phyloP scores from a whole-genome alignment of 2,329 filamentous ascomycete genomes.

The Aspergillus fumigatiaffinis region DNA sequence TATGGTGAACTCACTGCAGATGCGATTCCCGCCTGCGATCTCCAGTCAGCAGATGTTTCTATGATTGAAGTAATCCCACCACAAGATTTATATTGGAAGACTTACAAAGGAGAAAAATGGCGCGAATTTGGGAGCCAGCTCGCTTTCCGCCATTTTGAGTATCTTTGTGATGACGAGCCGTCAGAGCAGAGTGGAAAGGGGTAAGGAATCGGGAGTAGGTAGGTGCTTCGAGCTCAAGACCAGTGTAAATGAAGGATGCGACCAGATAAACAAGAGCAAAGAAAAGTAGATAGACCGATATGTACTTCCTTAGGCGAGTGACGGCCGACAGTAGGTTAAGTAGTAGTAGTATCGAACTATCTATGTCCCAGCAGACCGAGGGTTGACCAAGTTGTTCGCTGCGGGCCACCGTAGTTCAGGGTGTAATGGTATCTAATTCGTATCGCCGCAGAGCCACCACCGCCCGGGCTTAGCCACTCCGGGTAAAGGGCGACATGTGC shows the following conservation, averaged over 20 bases:
- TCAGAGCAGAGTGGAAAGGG: neutral
- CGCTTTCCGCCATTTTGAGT: constrained; percentile 44
- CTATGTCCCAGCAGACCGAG: neutral
- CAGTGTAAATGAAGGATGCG: neutral
- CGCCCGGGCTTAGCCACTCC: constrained; percentile 11
- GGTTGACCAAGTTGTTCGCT: constrained; percentile 11
- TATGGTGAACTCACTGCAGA: constrained; percentile 40
- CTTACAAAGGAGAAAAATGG: constrained; percentile 66
- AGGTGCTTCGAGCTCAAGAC: constrained; percentile 1
- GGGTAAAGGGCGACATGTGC: constrained; percentile 24
- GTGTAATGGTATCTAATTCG: too few relatives aligned
- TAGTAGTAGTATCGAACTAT: neutral
- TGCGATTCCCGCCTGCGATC: constrained; percentile 45
- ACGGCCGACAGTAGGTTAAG: neutral
- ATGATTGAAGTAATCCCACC: neutral
- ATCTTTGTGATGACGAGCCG: neutral
- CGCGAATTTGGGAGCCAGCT: constrained; percentile 59
- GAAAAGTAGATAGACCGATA: neutral
- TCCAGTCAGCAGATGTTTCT: constrained; percentile 21
- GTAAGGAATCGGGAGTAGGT: neutral
- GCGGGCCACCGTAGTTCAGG: constrained; percentile 17
- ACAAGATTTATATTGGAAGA: constrained; percentile 16
- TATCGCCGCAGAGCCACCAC: constrained; percentile 2
- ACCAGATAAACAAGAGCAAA: neutral
- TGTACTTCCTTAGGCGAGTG: neutral